Evolutionary conservation across 768 basidiomycete genomes (phyloP), one percentile per base, ranked within the genome.

Genomic region (Solioccasus polychromus): DNA sequence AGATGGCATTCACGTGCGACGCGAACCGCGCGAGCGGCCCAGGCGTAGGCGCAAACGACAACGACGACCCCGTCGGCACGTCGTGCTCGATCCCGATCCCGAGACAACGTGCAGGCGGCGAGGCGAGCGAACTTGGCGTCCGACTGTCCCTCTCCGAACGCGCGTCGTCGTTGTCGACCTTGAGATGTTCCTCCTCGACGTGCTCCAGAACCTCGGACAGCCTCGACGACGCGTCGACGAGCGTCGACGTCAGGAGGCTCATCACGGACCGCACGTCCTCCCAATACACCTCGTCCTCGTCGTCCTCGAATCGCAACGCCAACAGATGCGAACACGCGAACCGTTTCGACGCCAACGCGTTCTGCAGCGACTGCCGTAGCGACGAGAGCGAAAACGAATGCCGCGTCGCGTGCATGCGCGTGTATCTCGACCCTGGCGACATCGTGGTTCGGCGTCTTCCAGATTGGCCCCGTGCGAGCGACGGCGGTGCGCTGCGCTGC

Each of bases 261-360:
- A 90, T 83, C 39, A 92, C 79, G 22, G 82, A 79, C 12, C 84
- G 76, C 23, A 88, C 88, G 54, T 91, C 83, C 54, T 91, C 89
- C 89, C 89, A 92, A 54, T 92, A 92, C 5, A 74, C 71, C 40
- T 83, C 82, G 51, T 88, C 85, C 26, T 83, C 85, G 38, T 79
- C 80, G 36, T 83, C 82, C 65, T 68, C 72, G 59, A 92, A 92
- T 2, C 90, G 75, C 39, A 92, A 63, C 4, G 89, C 89, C 3
- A 92, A 72, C 4, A 92, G 71, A 60, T 92, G 87, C 2, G 89
- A 77, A 45, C 85, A 88, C 1, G 88, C 77, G 56, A 87, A 90
- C 12, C 89, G 78, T 52, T 83, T 87, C 15, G 88, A 78, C 3
- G 81, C 74, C 12, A 90, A 52, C 0, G 88, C 82, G n/a, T 73